Evolutionary conservation across 129 eudicot genomes (phyloP), one percentile per base, ranked within the genome.

Genomic region (Flaveria trinervia): DNA sequence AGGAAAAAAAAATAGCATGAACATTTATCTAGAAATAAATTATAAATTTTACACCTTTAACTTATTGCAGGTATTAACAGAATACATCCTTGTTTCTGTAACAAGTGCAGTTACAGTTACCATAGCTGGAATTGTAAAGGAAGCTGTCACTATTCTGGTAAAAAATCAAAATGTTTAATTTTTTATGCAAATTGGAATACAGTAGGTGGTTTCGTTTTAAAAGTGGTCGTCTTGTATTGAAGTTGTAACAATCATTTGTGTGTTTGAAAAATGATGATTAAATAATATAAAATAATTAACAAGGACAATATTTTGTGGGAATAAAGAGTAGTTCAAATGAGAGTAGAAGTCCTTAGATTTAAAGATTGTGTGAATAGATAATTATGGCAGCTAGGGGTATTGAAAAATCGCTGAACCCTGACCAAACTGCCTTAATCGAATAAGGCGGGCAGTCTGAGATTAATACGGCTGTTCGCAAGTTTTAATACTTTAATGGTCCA

Each of bases 101-200:
- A 94, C 98, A 59, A 91, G 99, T 83, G 99, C 99, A 28, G 96
- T 91, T 43, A 91, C 97, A 28, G 96, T 94, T 55, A 94, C 98
- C 70, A 94, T 94, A 55, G 99, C 96, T 17, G 99, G 99, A 77
- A 89, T 94, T 45, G 99, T 94, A 56, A 94, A 94, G 86, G 99
- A 94, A 84, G 97, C 97, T 49, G 96, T 94, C 74, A 94, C 99
- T 30, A 91, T 94, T 77, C 20, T 91, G 92, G 99, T 94, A 20
- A 94, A 41, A 44, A 43, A 11, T 9, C 3, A 39, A 36, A 66
- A 65, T 33, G 2, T 7, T 15, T 10, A 30, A 33, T 15, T 2
- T 36, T 65, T 65, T n/a, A 36, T 65, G 48, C 48, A 36, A 62
- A 14, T n/a, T 36, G 33, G 65, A 30, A 15, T 71, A 28, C n/a